phyloP scores from a whole-genome alignment of 2,329 filamentous ascomycete genomes.

The Fusarium irregulare region DNA sequence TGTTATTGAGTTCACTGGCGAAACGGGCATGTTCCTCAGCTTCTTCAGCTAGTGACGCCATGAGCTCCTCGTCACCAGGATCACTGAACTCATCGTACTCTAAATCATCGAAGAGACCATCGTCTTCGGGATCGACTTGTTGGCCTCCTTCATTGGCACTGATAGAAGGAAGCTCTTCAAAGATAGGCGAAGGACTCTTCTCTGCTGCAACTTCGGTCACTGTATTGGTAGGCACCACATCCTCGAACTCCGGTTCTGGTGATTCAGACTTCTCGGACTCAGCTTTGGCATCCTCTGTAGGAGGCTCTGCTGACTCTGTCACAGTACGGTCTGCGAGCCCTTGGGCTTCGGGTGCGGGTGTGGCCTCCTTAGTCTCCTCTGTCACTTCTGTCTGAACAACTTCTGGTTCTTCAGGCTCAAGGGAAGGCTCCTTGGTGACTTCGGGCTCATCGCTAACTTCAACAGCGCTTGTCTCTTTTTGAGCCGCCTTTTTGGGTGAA shows the following conservation, averaged over 20 bases:
- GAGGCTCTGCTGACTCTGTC: background rate
- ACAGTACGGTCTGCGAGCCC: slow-evolving; percentile 8
- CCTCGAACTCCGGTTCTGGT: slow-evolving; percentile 53
- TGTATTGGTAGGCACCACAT: slow-evolving; percentile 47
- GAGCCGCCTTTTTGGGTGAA: slow-evolving; percentile 41
- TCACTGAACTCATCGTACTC: slow-evolving; percentile 84
- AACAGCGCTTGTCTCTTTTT: background rate
- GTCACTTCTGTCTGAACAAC: background rate
- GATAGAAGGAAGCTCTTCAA: slow-evolving; percentile 26
- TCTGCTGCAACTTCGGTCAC: slow-evolving; percentile 8
- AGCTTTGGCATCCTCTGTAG: slow-evolving; percentile 15
- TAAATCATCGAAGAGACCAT: slow-evolving; percentile 63
- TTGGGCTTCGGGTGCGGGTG: slow-evolving; percentile 1
- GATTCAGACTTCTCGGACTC: slow-evolving; percentile 49
- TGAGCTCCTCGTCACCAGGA: slow-evolving; percentile 89
- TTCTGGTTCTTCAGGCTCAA: background rate
- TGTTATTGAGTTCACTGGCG: slow-evolving; percentile 85
- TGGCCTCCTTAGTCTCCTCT: background rate
- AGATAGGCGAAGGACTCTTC: slow-evolving; percentile 27
- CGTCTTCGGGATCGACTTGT: slow-evolving; percentile 48
- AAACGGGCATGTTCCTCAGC: slow-evolving; percentile 95
- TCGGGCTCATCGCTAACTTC: slow-evolving; percentile 16
- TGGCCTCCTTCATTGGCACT: background rate
- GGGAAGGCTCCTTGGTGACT: background rate
- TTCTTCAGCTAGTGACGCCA: slow-evolving; percentile 87